phyloP scores from a whole-genome alignment of 2,329 filamentous ascomycete species.

The Pochonia chlamydosporia region DNA sequence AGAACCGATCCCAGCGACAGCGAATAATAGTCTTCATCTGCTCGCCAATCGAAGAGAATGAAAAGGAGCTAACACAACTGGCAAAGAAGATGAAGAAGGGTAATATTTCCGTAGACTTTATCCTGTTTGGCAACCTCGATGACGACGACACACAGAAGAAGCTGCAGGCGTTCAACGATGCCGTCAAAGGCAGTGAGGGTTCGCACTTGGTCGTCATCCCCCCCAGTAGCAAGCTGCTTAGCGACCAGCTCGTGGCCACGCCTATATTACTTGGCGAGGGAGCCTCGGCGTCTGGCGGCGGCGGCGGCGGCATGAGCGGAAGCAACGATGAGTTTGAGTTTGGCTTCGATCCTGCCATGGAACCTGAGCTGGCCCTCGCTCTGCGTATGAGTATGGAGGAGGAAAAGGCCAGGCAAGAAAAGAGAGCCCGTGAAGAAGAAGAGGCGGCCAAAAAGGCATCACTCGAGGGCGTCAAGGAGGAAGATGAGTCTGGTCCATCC shows the following conservation, averaged over 20 bases:
- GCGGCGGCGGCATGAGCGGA: conserved; percentile 51
- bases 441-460: conserved; percentile 66
- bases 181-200: conserved; percentile 84
- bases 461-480: conserved; percentile 77
- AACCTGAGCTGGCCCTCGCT: conserved; percentile 90
- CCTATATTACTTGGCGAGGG: conserved; percentile 85
- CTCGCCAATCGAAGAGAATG: conserved; percentile 82
- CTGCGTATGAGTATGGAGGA: conserved; percentile 98
- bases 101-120: conserved; percentile 87
- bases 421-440: conserved; percentile 71
- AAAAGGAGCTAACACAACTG: conserved; percentile 81
- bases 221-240: conserved; percentile 85
- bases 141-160: conserved; percentile 87
- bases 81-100: conserved; percentile 99
- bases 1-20: conserved; percentile 95
- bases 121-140: conserved; percentile 90
- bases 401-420: conserved; percentile 89
- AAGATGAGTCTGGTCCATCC: conserved; percentile 57
- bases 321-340: conserved; percentile 64
- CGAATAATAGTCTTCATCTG: conserved; percentile 96
- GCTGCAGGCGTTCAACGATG: conserved; percentile 87
- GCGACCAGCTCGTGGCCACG: conserved; percentile 83
- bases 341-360: conserved; percentile 83
- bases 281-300: conserved; percentile 38
- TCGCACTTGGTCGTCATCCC: conserved; percentile 88